Percentiles rank a stretch among this genome's conserved stretches.
Evolutionary conservation across 768 basidiomycete genomes (phyloP).

Genomic region (Strobilomyces echinocephalus): DNA sequence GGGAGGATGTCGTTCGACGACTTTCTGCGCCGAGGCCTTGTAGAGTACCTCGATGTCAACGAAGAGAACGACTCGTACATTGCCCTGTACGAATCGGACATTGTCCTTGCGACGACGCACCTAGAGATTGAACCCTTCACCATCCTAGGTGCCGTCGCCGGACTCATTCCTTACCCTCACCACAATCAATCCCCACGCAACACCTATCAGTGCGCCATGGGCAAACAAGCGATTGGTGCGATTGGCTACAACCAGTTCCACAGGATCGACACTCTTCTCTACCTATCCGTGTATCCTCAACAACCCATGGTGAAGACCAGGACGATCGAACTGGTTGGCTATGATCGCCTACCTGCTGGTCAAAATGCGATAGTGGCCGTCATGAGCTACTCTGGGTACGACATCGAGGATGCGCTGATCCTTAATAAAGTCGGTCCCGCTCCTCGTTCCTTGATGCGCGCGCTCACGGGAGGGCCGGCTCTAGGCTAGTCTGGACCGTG

Average conservation of each 20-base stretch:
- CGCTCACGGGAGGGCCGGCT: slow-evolving; percentile 2
- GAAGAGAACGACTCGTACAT: slow-evolving; percentile 98
- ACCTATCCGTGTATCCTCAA: slow-evolving; percentile 96
- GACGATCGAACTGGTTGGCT: slow-evolving; percentile 95
- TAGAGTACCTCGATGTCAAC: slow-evolving; percentile 98
- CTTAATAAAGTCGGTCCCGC: slow-evolving; percentile 68
- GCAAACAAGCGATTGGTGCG: slow-evolving; percentile 98
- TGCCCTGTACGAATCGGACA: slow-evolving; percentile 87
- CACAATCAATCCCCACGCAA: slow-evolving; percentile 99
- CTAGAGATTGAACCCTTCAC: slow-evolving; percentile 99
- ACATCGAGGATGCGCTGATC: slow-evolving; percentile 98
- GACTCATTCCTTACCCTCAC: slow-evolving; percentile 97
- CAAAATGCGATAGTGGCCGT: slow-evolving; percentile 98
- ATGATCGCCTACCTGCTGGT: slow-evolving; percentile 94
- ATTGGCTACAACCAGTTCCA: slow-evolving; percentile 98
- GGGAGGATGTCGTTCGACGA: slow-evolving; percentile 84
- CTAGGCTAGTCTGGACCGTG: slow-evolving; percentile 92
- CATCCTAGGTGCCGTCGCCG: slow-evolving; percentile 93
- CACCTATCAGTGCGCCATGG: slow-evolving; percentile 99
- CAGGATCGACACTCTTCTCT: slow-evolving; percentile 96
- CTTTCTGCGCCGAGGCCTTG: slow-evolving; percentile 85
- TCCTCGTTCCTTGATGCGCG: slow-evolving; percentile 3
- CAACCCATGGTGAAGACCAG: slow-evolving; percentile 99
- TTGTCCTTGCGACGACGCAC: slow-evolving; percentile 81
- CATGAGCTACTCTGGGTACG: slow-evolving; percentile 99